These are phyloP conservation scores for Evansstolkia leycettana DNA, from an alignment of 495 filamentous ascomycete species.

Conservation along the genomic window DNA sequence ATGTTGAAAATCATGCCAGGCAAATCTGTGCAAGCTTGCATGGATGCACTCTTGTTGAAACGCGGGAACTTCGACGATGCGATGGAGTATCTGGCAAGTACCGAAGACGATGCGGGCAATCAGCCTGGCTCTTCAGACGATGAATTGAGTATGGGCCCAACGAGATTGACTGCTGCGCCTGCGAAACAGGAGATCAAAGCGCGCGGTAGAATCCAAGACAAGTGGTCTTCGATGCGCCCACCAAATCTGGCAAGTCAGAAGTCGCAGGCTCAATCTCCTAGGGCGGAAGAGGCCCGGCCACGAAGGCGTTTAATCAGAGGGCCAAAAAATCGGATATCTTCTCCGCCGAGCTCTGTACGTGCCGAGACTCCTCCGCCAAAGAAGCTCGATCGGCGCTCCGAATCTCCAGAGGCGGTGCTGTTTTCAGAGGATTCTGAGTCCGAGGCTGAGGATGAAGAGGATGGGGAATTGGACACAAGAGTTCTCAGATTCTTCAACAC, in stretches of 20 bases:
- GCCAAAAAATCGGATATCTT: constrained; percentile 17
- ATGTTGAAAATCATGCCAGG: constrained; percentile 41
- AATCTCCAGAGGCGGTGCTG: constrained; percentile 22
- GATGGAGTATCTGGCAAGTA: constrained; percentile 31
- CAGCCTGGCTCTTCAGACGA: constrained; percentile 24
- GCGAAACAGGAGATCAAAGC: constrained; percentile 51
- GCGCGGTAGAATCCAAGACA: constrained; percentile 46
- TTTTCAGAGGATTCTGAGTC: constrained; percentile 45
- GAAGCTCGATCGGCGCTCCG: constrained; percentile 28
- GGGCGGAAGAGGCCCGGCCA: constrained; percentile 18
- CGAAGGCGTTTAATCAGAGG: constrained; percentile 30
- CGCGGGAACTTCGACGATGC: constrained; percentile 50
- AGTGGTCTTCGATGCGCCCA: constrained; percentile 40
- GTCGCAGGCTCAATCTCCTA: constrained; percentile 1
- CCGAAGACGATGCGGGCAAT: constrained; percentile 1
- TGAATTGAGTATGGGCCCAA: constrained; percentile 17
- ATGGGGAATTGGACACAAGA: constrained; percentile 36
- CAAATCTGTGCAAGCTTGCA: constrained; percentile 34
- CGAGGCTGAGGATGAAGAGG: constrained; percentile 18
- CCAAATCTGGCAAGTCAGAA: constrained; percentile 9
- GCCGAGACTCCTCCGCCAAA: constrained; percentile 24
- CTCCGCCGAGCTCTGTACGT: constrained; percentile 12
- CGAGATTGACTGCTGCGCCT: constrained; percentile 8
- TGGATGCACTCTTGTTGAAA: constrained; percentile 38
- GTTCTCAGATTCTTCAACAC: constrained; percentile 77